Conservation (phyloP, 139 green algal genomes). For the Pleodorina starrii region DNA sequence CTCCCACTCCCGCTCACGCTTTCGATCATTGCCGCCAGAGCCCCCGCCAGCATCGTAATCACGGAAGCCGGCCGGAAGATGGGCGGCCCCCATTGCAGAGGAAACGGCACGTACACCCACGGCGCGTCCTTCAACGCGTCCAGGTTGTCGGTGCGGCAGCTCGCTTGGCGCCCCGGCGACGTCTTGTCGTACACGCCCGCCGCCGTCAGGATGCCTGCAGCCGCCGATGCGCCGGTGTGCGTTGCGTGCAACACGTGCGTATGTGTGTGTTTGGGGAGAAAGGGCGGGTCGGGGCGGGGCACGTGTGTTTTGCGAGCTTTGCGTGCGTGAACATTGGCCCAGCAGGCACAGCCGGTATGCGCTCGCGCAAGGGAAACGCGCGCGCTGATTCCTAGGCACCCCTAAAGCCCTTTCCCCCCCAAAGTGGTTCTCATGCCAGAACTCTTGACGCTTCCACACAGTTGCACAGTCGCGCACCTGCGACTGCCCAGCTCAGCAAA, state of each 20-base stretch:
- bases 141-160: constrained; percentile 49
- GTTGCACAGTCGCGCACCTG: neutral
- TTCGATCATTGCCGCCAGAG: constrained; percentile 76
- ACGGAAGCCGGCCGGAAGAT: constrained; percentile 64
- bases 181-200: constrained; percentile 66
- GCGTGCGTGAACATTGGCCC: too few species aligned
- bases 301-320: too few species aligned
- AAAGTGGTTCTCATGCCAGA: too few species aligned
- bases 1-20: constrained; percentile 55
- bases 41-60: constrained; percentile 73
- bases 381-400: too few species aligned
- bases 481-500: constrained; percentile 43
- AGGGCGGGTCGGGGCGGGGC: too few species aligned
- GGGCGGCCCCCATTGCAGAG: constrained; percentile 70
- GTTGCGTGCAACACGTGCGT: too few species aligned
- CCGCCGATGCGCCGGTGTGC: neutral
- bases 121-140: constrained; percentile 61
- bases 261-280: too few species aligned
- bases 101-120: constrained; percentile 68
- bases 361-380: too few species aligned
- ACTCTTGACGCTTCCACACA: too few species aligned
- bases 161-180: constrained; percentile 34
- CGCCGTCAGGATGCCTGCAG: constrained; percentile 63
- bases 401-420: too few species aligned
- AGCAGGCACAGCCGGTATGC: too few species aligned